A percentile compares a stretch with the other conserved stretches of the same genome.
phyloP scores from a whole-genome alignment of 225 moss, liverwort and hornwort species.

The Sphagnum tenellum region DNA sequence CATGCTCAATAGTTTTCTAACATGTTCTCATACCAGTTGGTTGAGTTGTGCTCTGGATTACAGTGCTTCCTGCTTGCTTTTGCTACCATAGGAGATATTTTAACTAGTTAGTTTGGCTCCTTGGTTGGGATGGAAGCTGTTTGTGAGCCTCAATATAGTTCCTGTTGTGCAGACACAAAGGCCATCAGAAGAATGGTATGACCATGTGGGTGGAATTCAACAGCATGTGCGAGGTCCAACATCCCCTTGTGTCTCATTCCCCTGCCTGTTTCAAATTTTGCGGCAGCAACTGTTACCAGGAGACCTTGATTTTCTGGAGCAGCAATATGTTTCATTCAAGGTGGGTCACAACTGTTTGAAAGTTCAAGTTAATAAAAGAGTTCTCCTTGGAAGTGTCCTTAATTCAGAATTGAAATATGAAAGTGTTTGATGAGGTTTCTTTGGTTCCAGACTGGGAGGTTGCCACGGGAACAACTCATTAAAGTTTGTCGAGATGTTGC shows the following conservation, averaged over 20 bases:
- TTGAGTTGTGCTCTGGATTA: no score
- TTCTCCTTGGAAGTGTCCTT: background rate
- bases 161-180: slow-evolving; percentile 18
- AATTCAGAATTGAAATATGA: no score
- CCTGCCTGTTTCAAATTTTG: slow-evolving; percentile 20
- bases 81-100: no score
- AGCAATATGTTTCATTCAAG: slow-evolving; percentile 28
- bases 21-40: no score
- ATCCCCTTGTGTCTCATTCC: slow-evolving; percentile 32
- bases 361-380: background rate
- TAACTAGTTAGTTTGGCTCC: no score
- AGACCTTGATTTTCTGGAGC: slow-evolving; percentile 13
- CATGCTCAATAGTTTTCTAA: no score
- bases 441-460: slow-evolving; percentile 24
- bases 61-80: no score
- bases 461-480: slow-evolving; percentile 26
- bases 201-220: slow-evolving; percentile 3
- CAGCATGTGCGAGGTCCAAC: slow-evolving; percentile 18
- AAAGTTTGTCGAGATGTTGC: slow-evolving; percentile 22
- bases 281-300: slow-evolving; percentile 16
- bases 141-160: background rate
- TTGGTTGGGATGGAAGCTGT: no score
- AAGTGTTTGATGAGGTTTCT: no score
- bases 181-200: slow-evolving; percentile 8
- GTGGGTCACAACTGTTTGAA: slow-evolving; percentile 9